Evolutionary conservation across 73 alveolate genomes (phyloP).

Genomic region (Tetrahymena borealis): DNA sequence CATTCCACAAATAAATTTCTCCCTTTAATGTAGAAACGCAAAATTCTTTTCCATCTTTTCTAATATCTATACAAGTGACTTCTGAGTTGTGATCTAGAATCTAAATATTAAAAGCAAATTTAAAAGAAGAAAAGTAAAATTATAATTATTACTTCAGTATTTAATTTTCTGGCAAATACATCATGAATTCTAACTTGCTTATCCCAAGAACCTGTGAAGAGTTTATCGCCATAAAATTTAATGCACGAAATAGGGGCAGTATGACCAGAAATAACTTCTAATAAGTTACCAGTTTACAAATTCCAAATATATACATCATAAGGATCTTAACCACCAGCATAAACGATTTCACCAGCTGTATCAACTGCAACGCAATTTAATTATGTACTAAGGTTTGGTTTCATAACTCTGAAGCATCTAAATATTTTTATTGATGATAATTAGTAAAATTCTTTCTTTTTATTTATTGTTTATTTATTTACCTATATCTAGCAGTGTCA

Average conservation of each 20-base stretch:
- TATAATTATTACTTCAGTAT: constrained; percentile 72
- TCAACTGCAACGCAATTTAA: constrained; percentile 81
- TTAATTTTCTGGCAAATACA: constrained; percentile 55
- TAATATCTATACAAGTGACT: constrained; percentile 43
- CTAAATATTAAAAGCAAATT: constrained; percentile 49
- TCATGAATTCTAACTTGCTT: constrained; percentile 86
- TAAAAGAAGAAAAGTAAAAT: constrained; percentile 56
- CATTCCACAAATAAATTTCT: constrained; percentile 78
- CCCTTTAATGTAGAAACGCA: constrained; percentile 86
- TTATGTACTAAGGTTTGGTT: constrained; percentile 80
- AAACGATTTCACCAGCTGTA: constrained; percentile 76
- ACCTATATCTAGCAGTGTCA: constrained; percentile 83
- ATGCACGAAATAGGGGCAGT: constrained; percentile 80
- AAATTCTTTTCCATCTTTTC: constrained; percentile 69
- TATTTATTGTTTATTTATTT: background rate
- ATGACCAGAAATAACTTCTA: constrained; percentile 85
- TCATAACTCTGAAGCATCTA: constrained; percentile 74
- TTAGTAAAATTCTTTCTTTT: background rate
- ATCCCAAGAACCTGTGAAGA: constrained; percentile 93
- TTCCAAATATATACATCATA: constrained; percentile 86
- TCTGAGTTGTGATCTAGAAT: constrained; percentile 22
- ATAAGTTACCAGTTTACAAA: constrained; percentile 81
- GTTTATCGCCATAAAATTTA: constrained; percentile 48
- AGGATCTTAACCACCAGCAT: constrained; percentile 86
- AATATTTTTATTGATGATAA: background rate